phyloP scores from a whole-genome alignment of 2,329 filamentous ascomycete species.

The Colletotrichum tropicicola region DNA sequence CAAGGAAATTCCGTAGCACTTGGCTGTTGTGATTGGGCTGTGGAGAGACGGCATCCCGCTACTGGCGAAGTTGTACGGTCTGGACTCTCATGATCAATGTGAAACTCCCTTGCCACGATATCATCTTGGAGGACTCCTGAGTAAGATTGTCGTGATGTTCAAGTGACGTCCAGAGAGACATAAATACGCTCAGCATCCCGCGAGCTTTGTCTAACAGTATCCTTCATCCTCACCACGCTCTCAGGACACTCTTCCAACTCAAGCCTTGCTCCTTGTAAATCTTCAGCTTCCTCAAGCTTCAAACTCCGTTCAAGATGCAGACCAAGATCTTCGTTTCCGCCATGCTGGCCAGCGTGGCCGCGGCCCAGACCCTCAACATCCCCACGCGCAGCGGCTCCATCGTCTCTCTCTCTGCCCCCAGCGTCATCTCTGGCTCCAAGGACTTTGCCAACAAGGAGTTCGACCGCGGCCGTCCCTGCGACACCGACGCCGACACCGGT shows the following conservation, averaged over 20 bases:
- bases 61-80: not conserved
- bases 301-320: constrained; percentile 12
- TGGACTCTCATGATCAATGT: constrained; percentile 8
- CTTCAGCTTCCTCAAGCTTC: not conserved
- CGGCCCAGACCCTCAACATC: constrained; percentile 35
- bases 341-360: constrained; percentile 22
- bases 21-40: not conserved
- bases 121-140: not conserved
- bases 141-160: not conserved
- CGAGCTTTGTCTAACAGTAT: rapidly evolving
- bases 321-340: constrained; percentile 20
- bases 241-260: not conserved
- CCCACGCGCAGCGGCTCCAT: constrained; percentile 34
- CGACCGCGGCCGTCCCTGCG: constrained; percentile 32
- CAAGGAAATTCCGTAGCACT: constrained; percentile 19
- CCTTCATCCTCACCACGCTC: constrained; percentile 1
- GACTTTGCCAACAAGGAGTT: constrained; percentile 34
- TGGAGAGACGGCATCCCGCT: not conserved
- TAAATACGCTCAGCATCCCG: not conserved
- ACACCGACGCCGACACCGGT: constrained; percentile 32
- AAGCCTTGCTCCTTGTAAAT: not conserved
- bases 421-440: constrained; percentile 30
- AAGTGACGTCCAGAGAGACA: not conserved
- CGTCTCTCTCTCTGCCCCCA: constrained; percentile 32
- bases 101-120: constrained; percentile 12